Evolutionary conservation across 768 basidiomycete genomes (phyloP).

Genomic region (Agaricus blazei): DNA sequence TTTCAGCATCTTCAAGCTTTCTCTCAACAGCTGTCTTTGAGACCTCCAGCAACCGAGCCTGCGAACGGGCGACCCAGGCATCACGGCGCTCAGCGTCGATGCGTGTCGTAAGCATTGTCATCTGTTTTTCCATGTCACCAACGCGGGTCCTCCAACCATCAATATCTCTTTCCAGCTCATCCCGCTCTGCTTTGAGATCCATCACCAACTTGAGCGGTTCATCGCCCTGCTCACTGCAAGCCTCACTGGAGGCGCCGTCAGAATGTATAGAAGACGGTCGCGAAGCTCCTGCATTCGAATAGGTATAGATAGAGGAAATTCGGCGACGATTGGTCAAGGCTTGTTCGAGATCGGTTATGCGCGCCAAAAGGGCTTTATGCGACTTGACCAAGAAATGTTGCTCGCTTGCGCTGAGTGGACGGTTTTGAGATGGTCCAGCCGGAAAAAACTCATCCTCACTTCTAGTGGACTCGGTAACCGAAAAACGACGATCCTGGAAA

Average conservation of each 20-base stretch:
- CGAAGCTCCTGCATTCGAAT: slow-evolving; percentile 34
- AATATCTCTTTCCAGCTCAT: slow-evolving; percentile 83
- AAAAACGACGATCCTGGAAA: slow-evolving; percentile 27
- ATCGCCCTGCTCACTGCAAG: slow-evolving; percentile 53
- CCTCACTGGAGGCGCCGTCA: slow-evolving; percentile 30
- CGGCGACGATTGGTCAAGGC: slow-evolving; percentile 44
- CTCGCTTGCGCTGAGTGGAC: slow-evolving; percentile 66
- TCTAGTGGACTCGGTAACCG: slow-evolving; percentile 21
- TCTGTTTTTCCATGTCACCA: slow-evolving; percentile 67
- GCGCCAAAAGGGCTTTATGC: slow-evolving; percentile 75
- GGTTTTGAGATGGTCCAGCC: slow-evolving; percentile 30
- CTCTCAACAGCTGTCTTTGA: slow-evolving; percentile 59
- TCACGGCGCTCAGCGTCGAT: slow-evolving; percentile 79
- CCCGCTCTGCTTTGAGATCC: slow-evolving; percentile 83
- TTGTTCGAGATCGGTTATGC: slow-evolving; percentile 78
- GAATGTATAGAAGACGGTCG: slow-evolving; percentile 50
- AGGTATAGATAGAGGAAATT: slow-evolving; percentile 27
- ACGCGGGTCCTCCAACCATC: slow-evolving; percentile 83
- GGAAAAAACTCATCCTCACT: slow-evolving; percentile 42
- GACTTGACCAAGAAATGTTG: slow-evolving; percentile 85
- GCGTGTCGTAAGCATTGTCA: slow-evolving; percentile 57
- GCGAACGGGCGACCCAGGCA: slow-evolving; percentile 80
- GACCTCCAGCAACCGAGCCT: slow-evolving; percentile 55
- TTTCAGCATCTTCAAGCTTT: slow-evolving; percentile 34
- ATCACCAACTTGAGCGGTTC: slow-evolving; percentile 74